phyloP scores from a whole-genome alignment of 495 filamentous ascomycete species.

The Neurospora africana region DNA sequence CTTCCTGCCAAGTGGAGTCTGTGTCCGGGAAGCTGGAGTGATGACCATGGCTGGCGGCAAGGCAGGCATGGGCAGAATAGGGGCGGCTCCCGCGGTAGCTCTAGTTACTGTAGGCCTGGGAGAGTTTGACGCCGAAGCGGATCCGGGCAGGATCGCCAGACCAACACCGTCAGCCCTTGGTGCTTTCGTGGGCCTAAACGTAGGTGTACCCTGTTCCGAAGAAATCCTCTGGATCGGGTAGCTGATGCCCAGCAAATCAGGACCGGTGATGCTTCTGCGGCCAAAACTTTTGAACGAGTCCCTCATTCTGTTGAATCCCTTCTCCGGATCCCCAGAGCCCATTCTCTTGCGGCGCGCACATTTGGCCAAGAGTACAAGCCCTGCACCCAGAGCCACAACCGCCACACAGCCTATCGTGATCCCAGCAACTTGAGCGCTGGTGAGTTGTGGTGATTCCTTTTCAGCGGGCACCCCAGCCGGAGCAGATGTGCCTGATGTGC shows the following conservation, averaged over 20 bases:
- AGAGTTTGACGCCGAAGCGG: slow-evolving; percentile 8
- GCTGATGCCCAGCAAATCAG: slow-evolving; percentile 13
- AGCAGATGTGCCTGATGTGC: background rate
- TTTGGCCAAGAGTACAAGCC: slow-evolving; percentile 31
- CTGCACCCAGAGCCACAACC: slow-evolving; percentile 26
- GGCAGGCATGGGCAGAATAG: background rate
- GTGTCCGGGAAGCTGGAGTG: slow-evolving; percentile 12
- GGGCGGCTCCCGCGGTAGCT: background rate
- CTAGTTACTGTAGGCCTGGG: background rate
- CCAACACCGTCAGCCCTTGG: slow-evolving; percentile 26
- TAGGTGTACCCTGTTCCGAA: background rate
- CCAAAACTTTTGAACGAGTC: slow-evolving; percentile 20
- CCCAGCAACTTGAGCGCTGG: slow-evolving; percentile 32
- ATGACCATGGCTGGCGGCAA: slow-evolving; percentile 6
- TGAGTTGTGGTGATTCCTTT: slow-evolving; percentile 13
- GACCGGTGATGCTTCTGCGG: slow-evolving; percentile 4
- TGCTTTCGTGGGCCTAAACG: slow-evolving; percentile 13
- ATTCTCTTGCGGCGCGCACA: slow-evolving; percentile 27
- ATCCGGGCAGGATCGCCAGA: slow-evolving; percentile 28
- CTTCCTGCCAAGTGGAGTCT: slow-evolving; percentile 8
- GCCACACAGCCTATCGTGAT: slow-evolving; percentile 36
- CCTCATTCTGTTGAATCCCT: slow-evolving; percentile 26
- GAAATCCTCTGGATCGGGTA: slow-evolving; percentile 24
- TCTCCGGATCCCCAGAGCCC: slow-evolving; percentile 20
- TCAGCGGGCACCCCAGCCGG: slow-evolving; percentile 4